These are phyloP conservation scores for Digitaria exilis DNA, from an alignment of 202 grass and related monocot species.

Conservation along the genomic window DNA sequence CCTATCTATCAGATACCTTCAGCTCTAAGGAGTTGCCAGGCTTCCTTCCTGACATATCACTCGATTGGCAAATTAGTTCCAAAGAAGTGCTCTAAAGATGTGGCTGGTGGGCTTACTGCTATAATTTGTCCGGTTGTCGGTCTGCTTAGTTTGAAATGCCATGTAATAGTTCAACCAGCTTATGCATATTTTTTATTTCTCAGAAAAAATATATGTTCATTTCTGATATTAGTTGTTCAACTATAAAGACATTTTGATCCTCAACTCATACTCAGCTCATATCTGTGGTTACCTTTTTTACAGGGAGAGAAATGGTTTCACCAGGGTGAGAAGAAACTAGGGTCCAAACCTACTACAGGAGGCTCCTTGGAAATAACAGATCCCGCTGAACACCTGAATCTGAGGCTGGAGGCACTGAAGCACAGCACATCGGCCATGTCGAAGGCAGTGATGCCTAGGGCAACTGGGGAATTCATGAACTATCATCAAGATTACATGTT, in stretches of 20 bases:
- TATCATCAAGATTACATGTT: conserved; percentile 55
- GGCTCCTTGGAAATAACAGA: neutral
- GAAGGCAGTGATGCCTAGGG: conserved; percentile 30
- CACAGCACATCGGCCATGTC: conserved; percentile 42
- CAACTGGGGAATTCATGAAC: conserved; percentile 25
- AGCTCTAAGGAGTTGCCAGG: neutral
- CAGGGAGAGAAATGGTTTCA: conserved; percentile 57
- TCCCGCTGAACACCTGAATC: conserved; percentile 32
- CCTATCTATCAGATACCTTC: conserved; percentile 13
- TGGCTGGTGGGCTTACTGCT: neutral
- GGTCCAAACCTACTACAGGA: neutral
- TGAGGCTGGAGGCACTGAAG: conserved; percentile 45
- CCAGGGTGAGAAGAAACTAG: neutral
- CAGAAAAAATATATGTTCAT: neutral
- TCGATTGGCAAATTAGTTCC: conserved; percentile 45
- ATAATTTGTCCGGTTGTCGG: conserved; percentile 47
- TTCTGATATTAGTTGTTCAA: neutral
- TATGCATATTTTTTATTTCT: neutral
- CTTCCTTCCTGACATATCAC: conserved; percentile 57
- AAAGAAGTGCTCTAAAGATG: neutral
- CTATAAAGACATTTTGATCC: conserved; percentile 1
- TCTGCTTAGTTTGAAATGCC: conserved; percentile 30
- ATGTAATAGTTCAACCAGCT: conserved; percentile 30
- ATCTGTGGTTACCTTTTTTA: neutral
- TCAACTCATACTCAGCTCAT: neutral